These are phyloP conservation scores for Thozetella sp. DNA, from an alignment of 495 filamentous ascomycete genomes.

Conservation along the genomic window DNA sequence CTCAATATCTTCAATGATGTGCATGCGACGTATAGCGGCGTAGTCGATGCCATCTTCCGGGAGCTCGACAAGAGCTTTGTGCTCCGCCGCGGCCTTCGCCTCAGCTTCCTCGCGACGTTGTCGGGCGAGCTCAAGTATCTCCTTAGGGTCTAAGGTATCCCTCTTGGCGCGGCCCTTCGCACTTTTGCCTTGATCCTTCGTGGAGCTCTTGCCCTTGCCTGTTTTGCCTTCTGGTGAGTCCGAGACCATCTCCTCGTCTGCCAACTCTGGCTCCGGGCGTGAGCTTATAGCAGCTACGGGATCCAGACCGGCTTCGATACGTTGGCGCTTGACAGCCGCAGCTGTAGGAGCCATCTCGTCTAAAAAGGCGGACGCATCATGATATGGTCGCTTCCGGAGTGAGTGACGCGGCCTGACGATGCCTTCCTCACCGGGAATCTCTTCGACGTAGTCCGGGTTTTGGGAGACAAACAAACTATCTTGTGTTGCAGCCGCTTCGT, in stretches of 20 bases:
- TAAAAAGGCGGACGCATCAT: conserved; percentile 52
- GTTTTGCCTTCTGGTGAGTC: conserved; percentile 14
- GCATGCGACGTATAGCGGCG: conserved; percentile 70
- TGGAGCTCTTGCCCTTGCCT: conserved; percentile 12
- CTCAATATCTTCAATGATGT: conserved; percentile 81
- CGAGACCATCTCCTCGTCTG: conserved; percentile 14
- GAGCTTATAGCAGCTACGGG: conserved; percentile 23
- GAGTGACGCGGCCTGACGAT: conserved; percentile 21
- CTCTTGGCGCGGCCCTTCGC: conserved; percentile 31
- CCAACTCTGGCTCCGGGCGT: conserved; percentile 12
- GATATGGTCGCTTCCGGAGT: conserved; percentile 48
- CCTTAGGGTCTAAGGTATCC: conserved; percentile 54
- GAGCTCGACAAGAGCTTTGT: conserved; percentile 52
- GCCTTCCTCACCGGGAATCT: conserved; percentile 14
- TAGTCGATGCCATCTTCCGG: conserved; percentile 63
- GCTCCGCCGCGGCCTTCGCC: conserved; percentile 58
- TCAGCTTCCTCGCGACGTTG: conserved; percentile 72
- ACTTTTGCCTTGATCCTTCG: conserved; percentile 37
- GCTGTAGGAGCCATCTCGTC: conserved; percentile 71
- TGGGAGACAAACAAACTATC: conserved; percentile 31
- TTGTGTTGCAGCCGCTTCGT: conserved; percentile 14
- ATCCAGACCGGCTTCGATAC: conserved; percentile 49
- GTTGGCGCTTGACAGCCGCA: conserved; percentile 70
- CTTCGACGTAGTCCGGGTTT: conserved; percentile 26
- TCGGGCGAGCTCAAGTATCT: conserved; percentile 70